Base-by-base conservation (phyloP, 1,139 yeast genomes). In the Torulaspora globosa region DNA sequence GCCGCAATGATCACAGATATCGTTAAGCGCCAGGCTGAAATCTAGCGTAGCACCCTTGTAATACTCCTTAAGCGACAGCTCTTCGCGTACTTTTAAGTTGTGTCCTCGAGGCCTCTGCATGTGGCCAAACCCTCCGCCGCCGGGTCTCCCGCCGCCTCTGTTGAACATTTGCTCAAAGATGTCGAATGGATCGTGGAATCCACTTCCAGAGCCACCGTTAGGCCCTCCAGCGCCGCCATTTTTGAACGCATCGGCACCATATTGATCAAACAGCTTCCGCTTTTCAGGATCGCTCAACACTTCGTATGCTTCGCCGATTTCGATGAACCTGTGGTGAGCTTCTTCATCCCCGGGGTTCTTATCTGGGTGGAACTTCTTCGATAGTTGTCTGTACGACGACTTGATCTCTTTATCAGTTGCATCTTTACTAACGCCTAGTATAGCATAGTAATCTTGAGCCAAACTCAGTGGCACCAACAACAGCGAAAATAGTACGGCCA, bases 331-430 rank as follows among this genome's bases (percentile, higher is more conserved):
- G 47, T 84, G 83, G 54, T 86, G 90, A 1, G 97, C 95, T 35
- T 76, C 83, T 18, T 86, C 92, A 54, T 83, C 79, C 7, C 81
- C 83, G 26, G 79, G 84, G 61, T 92, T 92, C 70, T 94, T 92
- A 66, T 92, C 98, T 1, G 98, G 98, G 63, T 92, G 98, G 66
- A 79, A 89, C 61, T 86, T 87, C 65, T 89, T 84, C 55, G 94
- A 83, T 54, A 92, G 71, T 50, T 79, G 79, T 56, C 96, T 71
- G 66, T 90, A 92, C 0, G 97, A 96, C 51, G 81, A 79, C 63
- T 87, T 88, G 70, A 92, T 86, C 49, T 90, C 90, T 56, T 78
- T 82, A 21, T 86, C 96, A 44, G 75, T 75, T 0, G 96, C 95
- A 54, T 75, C 73, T 55, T 74, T 79, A 12, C 72, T 61, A 6